Conservation (phyloP, 352 stramenopile species). For the Elongisporangium senticosum region DNA sequence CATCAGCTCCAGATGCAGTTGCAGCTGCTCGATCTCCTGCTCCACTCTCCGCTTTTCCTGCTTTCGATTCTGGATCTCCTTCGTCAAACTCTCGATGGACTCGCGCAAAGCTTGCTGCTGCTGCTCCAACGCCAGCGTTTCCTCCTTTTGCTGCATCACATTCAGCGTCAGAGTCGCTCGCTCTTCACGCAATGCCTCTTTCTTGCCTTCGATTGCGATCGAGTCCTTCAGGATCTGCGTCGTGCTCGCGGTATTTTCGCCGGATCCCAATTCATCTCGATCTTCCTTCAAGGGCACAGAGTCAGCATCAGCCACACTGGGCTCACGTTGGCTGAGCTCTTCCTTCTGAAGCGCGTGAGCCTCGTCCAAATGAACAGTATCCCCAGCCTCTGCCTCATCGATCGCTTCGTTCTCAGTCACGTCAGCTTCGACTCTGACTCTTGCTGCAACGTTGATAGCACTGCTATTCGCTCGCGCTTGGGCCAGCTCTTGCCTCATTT, state of each 20-base stretch:
- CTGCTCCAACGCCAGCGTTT: constrained; percentile 10
- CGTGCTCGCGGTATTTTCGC: neutral
- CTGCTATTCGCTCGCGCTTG: neutral
- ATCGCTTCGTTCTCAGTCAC: neutral
- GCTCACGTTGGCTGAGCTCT: no score
- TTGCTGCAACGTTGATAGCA: neutral
- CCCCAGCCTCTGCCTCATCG: neutral
- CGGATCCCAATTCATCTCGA: no score
- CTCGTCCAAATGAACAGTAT: no score
- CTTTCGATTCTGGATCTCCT: constrained; percentile 30
- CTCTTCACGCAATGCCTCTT: neutral
- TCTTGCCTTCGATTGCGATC: neutral
- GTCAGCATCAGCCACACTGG: neutral
- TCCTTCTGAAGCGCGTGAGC: no score
- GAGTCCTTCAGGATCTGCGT: neutral
- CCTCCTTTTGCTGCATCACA: constrained; percentile 6
- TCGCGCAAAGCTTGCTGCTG: constrained; percentile 13
- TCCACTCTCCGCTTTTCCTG: constrained; percentile 50
- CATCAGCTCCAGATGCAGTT: constrained; percentile 48
- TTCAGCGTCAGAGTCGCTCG: neutral
- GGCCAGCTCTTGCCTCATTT: neutral
- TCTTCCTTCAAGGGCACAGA: no score
- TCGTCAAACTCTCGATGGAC: constrained; percentile 21
- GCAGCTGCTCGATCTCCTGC: constrained; percentile 54
- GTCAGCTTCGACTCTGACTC: neutral